A percentile compares a stretch with the other conserved stretches of the same genome.
phyloP scores from a whole-genome alignment of 139 green algal genomes.

The Ettlia oleoabundans region DNA sequence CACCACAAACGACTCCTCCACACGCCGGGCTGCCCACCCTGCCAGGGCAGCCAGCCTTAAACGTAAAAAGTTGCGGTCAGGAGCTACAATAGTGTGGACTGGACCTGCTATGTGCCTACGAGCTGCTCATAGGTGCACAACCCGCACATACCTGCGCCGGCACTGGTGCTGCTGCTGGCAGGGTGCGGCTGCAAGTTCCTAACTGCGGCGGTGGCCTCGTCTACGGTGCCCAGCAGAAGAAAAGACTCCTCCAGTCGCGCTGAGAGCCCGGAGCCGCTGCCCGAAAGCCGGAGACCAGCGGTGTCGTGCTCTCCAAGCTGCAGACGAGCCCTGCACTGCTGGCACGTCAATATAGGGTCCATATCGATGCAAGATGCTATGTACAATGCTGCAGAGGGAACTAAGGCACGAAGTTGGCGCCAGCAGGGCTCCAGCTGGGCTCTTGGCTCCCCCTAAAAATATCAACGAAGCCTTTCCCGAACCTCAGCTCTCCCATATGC shows the following conservation, averaged over 20 bases:
- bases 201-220: slow-evolving; percentile 40
- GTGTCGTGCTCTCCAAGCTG: slow-evolving; percentile 36
- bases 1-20: slow-evolving; percentile 85
- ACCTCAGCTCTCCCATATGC: neutral
- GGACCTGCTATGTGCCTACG: no score
- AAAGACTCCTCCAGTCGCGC: slow-evolving; percentile 73
- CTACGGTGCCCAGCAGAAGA: slow-evolving; percentile 56
- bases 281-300: neutral
- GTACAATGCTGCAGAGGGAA: no score
- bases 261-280: slow-evolving; percentile 11
- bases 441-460: neutral
- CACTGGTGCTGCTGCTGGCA: no score
- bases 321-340: slow-evolving; percentile 54
- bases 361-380: no score
- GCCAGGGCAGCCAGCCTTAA: neutral
- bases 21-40: slow-evolving; percentile 4
- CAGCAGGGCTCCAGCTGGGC: no score
- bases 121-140: no score
- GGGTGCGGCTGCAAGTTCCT: no score
- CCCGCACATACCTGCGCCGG: no score
- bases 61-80: no score
- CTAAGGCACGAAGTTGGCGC: no score
- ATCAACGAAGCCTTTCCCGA: neutral
- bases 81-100: no score
- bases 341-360: slow-evolving; percentile 43